phyloP scores from a whole-genome alignment of 306 rosid genomes.

The Lotus japonicus region DNA sequence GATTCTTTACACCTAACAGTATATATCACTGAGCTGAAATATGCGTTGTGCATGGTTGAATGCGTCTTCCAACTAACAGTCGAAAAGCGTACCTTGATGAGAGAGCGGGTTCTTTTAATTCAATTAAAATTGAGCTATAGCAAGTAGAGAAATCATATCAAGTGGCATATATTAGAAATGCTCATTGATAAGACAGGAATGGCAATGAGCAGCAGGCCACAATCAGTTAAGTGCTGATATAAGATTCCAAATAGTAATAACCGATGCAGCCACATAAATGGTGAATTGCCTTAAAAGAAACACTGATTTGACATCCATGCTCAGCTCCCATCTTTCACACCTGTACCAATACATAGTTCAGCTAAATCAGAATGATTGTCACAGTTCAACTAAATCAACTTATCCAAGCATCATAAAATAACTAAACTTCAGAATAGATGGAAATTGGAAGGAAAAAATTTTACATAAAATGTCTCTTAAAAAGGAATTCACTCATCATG shows the following conservation, averaged over 20 bases:
- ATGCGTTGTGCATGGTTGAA: conserved; percentile 43
- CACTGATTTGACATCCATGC: conserved; percentile 2
- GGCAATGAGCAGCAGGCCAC: not conserved
- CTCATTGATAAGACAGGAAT: conserved; percentile 8
- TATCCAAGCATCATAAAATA: not conserved
- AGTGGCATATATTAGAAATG: conserved; percentile 9
- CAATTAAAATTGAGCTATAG: conserved; percentile 20
- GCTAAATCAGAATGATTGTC: conserved; percentile 11
- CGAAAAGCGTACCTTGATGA: conserved; percentile 25
- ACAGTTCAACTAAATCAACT: conserved; percentile 1
- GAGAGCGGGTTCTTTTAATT: conserved; percentile 19
- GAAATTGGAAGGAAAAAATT: not conserved
- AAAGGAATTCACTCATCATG: conserved; percentile 1
- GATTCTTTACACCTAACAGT: conserved; percentile 46
- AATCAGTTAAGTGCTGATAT: not conserved
- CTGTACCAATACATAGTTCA: conserved; percentile 11
- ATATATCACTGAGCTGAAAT: conserved; percentile 55
- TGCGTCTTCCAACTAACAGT: conserved; percentile 7
- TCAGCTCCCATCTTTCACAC: not conserved
- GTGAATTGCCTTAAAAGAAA: not conserved
- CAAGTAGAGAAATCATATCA: conserved; percentile 15
- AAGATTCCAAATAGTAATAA: not conserved
- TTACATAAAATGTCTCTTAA: not conserved
- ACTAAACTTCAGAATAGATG: not conserved
- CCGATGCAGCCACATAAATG: conserved; percentile 11